Percentiles rank a stretch among this genome's conserved stretches.
phyloP scores from a whole-genome alignment of 768 basidiomycete genomes.

The Cystofilobasidium macerans region DNA sequence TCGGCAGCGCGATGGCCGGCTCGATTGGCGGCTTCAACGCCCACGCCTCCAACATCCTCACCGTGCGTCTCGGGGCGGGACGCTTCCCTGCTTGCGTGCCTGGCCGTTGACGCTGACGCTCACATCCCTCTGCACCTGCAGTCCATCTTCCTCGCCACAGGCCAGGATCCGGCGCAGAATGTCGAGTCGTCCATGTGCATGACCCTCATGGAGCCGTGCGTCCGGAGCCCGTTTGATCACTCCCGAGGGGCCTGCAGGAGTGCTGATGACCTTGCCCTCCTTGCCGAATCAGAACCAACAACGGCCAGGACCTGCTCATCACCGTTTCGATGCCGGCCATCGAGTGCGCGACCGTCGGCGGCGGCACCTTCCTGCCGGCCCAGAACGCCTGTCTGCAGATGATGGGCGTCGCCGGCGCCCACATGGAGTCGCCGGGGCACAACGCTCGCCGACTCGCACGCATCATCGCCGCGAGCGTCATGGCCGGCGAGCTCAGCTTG shows the following conservation, averaged over 20 bases:
- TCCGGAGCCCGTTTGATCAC: conserved; percentile 31
- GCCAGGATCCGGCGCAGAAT: conserved; percentile 98
- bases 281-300: conserved; percentile 54
- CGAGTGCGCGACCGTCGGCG: conserved; percentile 95
- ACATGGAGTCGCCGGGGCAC: conserved; percentile 70
- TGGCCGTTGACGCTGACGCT: not conserved
- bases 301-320: conserved; percentile 79
- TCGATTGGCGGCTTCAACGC: conserved; percentile 97
- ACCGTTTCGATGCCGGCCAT: conserved; percentile 97
- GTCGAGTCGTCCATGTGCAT: conserved; percentile 98
- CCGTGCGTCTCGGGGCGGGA: conserved; percentile 38
- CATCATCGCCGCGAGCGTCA: conserved; percentile 80
- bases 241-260: not conserved
- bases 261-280: conserved; percentile 11
- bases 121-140: conserved; percentile 21
- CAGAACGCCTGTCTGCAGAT: conserved; percentile 84
- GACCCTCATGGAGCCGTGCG: conserved; percentile 96
- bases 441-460: conserved; percentile 84
- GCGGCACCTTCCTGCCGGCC: conserved; percentile 83
- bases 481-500: conserved; percentile 92
- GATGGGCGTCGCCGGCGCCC: conserved; percentile 84
- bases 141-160: conserved; percentile 87
- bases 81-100: not conserved
- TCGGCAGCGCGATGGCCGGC: conserved; percentile 97
- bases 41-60: conserved; percentile 93